phyloP scores from a whole-genome alignment of 2,329 filamentous ascomycete genomes.

The Colletotrichum sansevieriae region DNA sequence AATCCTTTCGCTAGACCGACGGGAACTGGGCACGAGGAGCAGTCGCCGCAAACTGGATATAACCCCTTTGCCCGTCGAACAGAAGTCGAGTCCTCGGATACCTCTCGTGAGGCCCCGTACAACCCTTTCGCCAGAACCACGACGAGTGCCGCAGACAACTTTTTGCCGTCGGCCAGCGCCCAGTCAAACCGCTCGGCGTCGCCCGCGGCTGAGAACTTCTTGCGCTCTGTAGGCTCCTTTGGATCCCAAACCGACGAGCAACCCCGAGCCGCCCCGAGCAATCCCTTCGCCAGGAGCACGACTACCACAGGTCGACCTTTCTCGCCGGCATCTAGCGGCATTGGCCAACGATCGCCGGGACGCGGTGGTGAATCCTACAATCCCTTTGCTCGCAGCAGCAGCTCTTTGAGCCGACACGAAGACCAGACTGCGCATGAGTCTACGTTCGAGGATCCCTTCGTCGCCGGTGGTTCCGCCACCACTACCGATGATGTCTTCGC shows the following conservation, averaged over 20 bases:
- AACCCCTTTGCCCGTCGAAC: conserved; percentile 26
- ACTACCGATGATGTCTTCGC: conserved; percentile 4
- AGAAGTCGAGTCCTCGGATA: background rate
- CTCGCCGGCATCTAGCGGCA: background rate
- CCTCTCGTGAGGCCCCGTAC: background rate
- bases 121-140: conserved; percentile 29
- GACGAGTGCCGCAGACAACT: conserved; percentile 24
- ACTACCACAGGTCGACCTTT: conserved; percentile 5
- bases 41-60: conserved; percentile 11
- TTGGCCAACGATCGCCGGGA: background rate
- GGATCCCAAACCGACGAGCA: background rate
- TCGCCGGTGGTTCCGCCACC: background rate
- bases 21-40: background rate
- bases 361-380: background rate
- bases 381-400: conserved; percentile 17
- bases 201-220: background rate
- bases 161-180: conserved; percentile 26
- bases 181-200: conserved; percentile 10
- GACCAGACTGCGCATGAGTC: background rate
- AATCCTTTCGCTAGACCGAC: conserved; percentile 26
- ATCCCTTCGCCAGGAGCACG: conserved; percentile 34
- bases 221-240: conserved; percentile 5
- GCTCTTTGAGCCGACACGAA: background rate
- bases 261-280: background rate
- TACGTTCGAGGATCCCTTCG: conserved; percentile 10